A percentile compares a stretch with the other conserved stretches of the same genome.
These are phyloP conservation scores for Ganoderma lingzhi DNA, from an alignment of 1,284 basidiomycete genomes.

Conservation along the genomic window DNA sequence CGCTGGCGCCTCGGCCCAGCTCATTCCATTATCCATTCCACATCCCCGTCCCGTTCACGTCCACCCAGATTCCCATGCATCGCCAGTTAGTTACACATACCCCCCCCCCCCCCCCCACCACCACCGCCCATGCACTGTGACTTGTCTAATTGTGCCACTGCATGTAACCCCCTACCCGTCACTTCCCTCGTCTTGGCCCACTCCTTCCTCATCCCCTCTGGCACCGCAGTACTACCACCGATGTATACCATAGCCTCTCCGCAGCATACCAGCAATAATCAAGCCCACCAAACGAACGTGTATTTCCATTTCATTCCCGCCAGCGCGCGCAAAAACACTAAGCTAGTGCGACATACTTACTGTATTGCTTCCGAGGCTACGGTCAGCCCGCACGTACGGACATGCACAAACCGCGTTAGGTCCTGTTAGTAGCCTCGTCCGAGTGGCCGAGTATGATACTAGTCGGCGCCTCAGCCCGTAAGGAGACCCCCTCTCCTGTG, in stretches of 20 bases:
- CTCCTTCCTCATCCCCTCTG: conserved; percentile 24
- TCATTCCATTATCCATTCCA: not conserved
- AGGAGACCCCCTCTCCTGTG: not conserved
- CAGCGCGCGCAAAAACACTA: not conserved
- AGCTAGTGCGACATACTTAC: not conserved
- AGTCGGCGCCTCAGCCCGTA: not conserved
- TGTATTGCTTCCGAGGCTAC: not conserved
- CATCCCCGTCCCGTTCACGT: conserved; percentile 16
- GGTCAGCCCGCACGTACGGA: not conserved
- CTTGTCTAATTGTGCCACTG: conserved; percentile 29
- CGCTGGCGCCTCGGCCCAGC: conserved; percentile 3
- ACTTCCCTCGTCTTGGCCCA: conserved; percentile 18
- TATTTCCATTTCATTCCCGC: conserved; percentile 21
- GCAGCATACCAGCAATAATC: conserved; percentile 36
- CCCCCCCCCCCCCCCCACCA: too few species aligned
- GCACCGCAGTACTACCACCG: conserved; percentile 34
- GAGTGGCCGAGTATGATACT: not conserved
- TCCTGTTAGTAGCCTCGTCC: not conserved
- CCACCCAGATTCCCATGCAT: conserved; percentile 2
- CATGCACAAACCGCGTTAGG: conserved; percentile 1
- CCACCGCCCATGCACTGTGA: conserved; percentile 27
- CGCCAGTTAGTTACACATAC: conserved; percentile 29
- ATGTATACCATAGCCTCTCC: conserved; percentile 39
- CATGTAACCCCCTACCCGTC: conserved; percentile 33
- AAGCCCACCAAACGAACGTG: conserved; percentile 23